A percentile compares a stretch with the other conserved stretches of the same genome.
Conservation (phyloP, 345 rosid genomes). For the Citrus medica region DNA sequence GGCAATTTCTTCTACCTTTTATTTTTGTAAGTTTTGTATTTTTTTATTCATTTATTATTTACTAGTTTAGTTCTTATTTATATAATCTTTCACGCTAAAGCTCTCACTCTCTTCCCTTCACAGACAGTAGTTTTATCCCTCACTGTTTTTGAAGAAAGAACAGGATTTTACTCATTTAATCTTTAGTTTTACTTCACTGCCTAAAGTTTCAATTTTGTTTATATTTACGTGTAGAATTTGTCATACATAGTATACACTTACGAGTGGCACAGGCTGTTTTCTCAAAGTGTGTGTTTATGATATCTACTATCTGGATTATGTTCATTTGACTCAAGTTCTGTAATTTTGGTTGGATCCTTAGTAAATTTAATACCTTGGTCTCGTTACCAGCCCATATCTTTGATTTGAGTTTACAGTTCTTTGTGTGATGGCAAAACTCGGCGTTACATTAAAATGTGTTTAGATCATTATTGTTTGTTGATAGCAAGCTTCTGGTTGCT, state of each 20-base stretch:
- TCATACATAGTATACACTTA: neutral
- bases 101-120: neutral
- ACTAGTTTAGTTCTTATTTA: too few species aligned
- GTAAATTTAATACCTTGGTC: conserved; percentile 9
- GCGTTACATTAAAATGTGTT: neutral
- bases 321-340: conserved; percentile 7
- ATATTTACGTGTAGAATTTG: conserved; percentile 3
- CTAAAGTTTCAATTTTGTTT: conserved; percentile 9
- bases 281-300: neutral
- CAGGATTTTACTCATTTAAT: conserved; percentile 19
- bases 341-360: conserved; percentile 30
- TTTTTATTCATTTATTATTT: too few species aligned
- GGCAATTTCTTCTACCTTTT: too few species aligned
- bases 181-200: conserved; percentile 16
- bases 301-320: conserved; percentile 32
- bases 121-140: neutral
- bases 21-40: too few species aligned
- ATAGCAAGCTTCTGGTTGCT: conserved; percentile 5
- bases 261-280: neutral
- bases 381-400: conserved; percentile 34
- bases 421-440: neutral
- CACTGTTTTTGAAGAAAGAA: conserved; percentile 5
- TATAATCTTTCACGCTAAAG: neutral
- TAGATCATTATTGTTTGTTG: conserved; percentile 2
- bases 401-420: conserved; percentile 3